Percentiles rank a stretch among this genome's conserved stretches.
Conservation (phyloP, 1,284 basidiomycete species). For the Cryptococcus sp. region DNA sequence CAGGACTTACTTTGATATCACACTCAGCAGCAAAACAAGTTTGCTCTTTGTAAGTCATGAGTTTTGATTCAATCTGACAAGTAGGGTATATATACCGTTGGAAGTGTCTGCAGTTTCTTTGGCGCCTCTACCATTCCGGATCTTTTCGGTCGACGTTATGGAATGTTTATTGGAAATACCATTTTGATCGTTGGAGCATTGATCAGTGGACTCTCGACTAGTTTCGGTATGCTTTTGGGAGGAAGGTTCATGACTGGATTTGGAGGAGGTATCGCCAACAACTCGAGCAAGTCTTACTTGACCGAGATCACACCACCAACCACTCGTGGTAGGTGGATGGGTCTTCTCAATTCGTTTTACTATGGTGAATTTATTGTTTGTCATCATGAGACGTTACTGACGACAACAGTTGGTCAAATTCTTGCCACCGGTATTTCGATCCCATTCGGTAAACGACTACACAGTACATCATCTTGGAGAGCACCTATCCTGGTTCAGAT, state of each 20-base stretch:
- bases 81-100: slow-evolving; percentile 54
- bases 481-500: slow-evolving; percentile 54
- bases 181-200: slow-evolving; percentile 19
- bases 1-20: slow-evolving; percentile 53
- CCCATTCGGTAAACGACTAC: slow-evolving; percentile 50
- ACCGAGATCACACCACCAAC: slow-evolving; percentile 51
- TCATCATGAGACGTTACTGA: neutral
- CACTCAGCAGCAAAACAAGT: slow-evolving; percentile 41
- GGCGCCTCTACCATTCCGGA: slow-evolving; percentile 50
- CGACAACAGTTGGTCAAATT: slow-evolving; percentile 52
- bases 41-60: slow-evolving; percentile 51
- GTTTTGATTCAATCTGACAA: neutral
- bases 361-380: neutral
- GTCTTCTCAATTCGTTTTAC: slow-evolving; percentile 47
- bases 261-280: neutral
- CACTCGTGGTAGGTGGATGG: slow-evolving; percentile 55
- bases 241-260: slow-evolving; percentile 4
- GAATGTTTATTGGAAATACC: slow-evolving; percentile 55
- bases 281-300: slow-evolving; percentile 50
- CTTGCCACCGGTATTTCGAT: slow-evolving; percentile 56
- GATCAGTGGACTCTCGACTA: slow-evolving; percentile 1
- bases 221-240: slow-evolving; percentile 4
- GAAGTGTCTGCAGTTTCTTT: slow-evolving; percentile 46
- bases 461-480: slow-evolving; percentile 53
- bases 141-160: slow-evolving; percentile 54